Evolutionary conservation across 306 rosid genomes (phyloP), one percentile per base, ranked within the genome.

Genomic region (Clitoria ternatea): DNA sequence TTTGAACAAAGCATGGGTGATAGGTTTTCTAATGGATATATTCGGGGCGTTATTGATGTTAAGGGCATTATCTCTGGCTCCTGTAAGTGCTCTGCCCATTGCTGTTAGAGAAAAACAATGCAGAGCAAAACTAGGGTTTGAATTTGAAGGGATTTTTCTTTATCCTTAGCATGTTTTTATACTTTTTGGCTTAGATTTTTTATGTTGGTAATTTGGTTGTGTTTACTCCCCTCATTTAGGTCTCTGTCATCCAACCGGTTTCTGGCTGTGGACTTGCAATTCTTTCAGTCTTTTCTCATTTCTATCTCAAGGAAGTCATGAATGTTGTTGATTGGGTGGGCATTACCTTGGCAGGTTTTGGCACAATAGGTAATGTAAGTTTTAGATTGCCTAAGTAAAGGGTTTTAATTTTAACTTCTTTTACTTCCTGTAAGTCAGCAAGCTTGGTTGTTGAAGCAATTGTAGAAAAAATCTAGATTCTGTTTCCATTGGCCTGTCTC

Each of bases 201-300:
- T 4, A 39, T 50, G 6, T 69, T 60, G 45, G 43, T 71, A 32
- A 74, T 76, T 27, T 70, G 45, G 32, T 66, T 65, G 17, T 70
- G 73, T 54, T 77, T 68, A n/a, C n/a, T n/a, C n/a, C n/a, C n/a
- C 68, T 78, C 57, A 72, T 69, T 47, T 77, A 93, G 98, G 96
- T 93, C 17, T 94, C 98, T 57, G 91, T 93, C 62, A 87, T 93
- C 74, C 98, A 94, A 81, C 98, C 98, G 2, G 97, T 94, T 78
- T 94, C 97, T 66, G 98, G 98, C 44, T 84, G 92, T 79, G 98
- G 98, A 72, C 90, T 94, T 67, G 98, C 98, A 8, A 90, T 94
- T 75, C 94, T 94, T 52, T 94, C 97, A 8, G 27, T 94, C 52
- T 94, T 94, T 83, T 94, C 98, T 54, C 98, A 94, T 84, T 94